Evolutionary conservation across 1,284 basidiomycete genomes (phyloP).

Genomic region (Trametes polyzona): DNA sequence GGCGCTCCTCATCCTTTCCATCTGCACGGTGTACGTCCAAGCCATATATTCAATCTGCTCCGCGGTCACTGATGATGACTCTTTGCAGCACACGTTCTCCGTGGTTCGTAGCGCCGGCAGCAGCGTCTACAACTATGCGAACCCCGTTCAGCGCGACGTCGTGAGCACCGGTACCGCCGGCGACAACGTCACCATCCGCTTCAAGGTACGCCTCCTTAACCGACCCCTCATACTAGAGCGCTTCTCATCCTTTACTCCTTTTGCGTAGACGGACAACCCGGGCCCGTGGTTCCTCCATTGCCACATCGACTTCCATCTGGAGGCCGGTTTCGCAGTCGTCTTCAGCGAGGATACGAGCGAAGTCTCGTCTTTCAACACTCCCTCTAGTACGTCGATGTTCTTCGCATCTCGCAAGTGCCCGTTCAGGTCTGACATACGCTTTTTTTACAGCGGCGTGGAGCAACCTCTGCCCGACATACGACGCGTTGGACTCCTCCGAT

Average conservation of each 20-base stretch:
- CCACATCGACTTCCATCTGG: conserved; percentile 32
- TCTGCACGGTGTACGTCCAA: conserved; percentile 42
- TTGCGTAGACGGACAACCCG: conserved; percentile 22
- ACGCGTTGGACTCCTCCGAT: conserved; percentile 6
- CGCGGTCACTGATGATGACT: not conserved
- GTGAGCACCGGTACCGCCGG: conserved; percentile 34
- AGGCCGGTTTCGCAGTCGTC: conserved; percentile 31
- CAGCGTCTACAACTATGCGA: conserved; percentile 34
- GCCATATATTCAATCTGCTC: not conserved
- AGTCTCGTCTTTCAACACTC: not conserved
- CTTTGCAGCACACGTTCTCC: conserved; percentile 30
- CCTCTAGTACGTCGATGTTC: not conserved
- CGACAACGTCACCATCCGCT: conserved; percentile 38
- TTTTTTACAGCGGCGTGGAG: conserved; percentile 4
- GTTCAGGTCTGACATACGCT: too few relatives aligned
- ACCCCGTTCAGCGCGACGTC: conserved; percentile 38
- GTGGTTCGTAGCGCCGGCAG: conserved; percentile 36
- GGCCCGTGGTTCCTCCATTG: conserved; percentile 33
- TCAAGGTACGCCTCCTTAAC: conserved; percentile 4
- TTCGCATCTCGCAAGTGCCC: too few relatives aligned
- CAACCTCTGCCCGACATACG: conserved; percentile 16
- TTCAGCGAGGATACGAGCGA: conserved; percentile 27
- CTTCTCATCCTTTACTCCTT: not conserved
- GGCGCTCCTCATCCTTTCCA: conserved; percentile 44
- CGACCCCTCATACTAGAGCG: not conserved